Conservation (phyloP, 768 basidiomycete species). For the Cystofilobasidium bisporidii region DNA sequence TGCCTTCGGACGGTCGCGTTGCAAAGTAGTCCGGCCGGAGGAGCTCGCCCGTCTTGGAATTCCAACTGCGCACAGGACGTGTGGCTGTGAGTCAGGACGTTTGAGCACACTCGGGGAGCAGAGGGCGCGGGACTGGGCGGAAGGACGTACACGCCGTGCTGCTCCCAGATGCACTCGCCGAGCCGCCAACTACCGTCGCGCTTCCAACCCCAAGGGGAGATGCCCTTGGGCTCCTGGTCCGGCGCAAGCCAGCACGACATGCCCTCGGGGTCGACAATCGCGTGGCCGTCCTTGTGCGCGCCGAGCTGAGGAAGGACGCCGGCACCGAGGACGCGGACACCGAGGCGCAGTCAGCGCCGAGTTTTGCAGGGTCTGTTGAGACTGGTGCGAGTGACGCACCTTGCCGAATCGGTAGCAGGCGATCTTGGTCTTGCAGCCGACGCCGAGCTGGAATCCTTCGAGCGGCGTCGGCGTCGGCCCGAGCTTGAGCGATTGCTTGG, state of each 20-base stretch:
- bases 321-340: too few species aligned
- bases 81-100: not conserved
- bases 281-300: slow-evolving; percentile 60
- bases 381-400: slow-evolving; percentile 42
- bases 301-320: slow-evolving; percentile 49
- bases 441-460: slow-evolving; percentile 72
- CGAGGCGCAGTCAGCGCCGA: too few species aligned
- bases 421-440: slow-evolving; percentile 70
- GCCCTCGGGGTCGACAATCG: slow-evolving; percentile 77
- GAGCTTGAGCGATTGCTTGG: slow-evolving; percentile 55
- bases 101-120: too few species aligned
- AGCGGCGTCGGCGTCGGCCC: slow-evolving; percentile 76
- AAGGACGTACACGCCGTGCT: slow-evolving; percentile 37
- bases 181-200: slow-evolving; percentile 35
- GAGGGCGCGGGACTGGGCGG: not conserved
- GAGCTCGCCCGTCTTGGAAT: slow-evolving; percentile 13
- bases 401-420: slow-evolving; percentile 67
- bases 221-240: slow-evolving; percentile 31
- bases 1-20: not conserved
- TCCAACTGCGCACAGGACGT: not conserved
- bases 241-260: slow-evolving; percentile 25
- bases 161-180: slow-evolving; percentile 39
- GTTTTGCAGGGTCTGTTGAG: too few species aligned
- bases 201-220: slow-evolving; percentile 29
- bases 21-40: slow-evolving; percentile 35